These are phyloP conservation scores for Tetrapisispora phaffii DNA, from an alignment of 805 yeast species.

Conservation along the genomic window DNA sequence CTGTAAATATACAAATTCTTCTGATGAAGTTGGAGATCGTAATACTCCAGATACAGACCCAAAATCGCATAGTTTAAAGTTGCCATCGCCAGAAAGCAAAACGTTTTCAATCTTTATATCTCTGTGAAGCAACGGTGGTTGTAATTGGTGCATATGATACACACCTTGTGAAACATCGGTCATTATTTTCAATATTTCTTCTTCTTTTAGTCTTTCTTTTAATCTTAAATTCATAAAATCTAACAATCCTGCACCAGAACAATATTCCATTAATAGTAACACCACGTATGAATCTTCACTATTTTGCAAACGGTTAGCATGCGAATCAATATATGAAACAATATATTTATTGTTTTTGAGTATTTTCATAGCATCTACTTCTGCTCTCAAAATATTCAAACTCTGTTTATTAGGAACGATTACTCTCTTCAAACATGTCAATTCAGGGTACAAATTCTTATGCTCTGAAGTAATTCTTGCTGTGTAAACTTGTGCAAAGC, in stretches of 20 bases:
- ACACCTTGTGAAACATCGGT: constrained; percentile 63
- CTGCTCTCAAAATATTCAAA: constrained; percentile 76
- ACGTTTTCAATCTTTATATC: constrained; percentile 81
- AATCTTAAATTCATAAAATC: constrained; percentile 72
- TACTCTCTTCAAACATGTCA: constrained; percentile 89
- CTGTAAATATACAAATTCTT: constrained; percentile 49
- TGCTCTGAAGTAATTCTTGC: constrained; percentile 50
- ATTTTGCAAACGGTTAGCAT: constrained; percentile 65
- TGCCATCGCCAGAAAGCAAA: constrained; percentile 46
- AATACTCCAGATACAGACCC: constrained; percentile 66
- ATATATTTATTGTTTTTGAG: constrained; percentile 67
- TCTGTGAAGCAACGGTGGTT: constrained; percentile 65
- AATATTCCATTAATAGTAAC: constrained; percentile 69
- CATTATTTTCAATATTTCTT: constrained; percentile 59
- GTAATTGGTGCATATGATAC: constrained; percentile 64
- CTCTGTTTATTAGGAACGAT: constrained; percentile 85
- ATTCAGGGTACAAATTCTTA: constrained; percentile 28
- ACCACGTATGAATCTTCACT: constrained; percentile 59
- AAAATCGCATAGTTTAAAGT: constrained; percentile 69
- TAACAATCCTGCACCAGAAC: constrained; percentile 64
- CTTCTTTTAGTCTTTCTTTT: constrained; percentile 54
- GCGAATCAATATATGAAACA: constrained; percentile 89
- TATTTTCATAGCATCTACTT: constrained; percentile 94
- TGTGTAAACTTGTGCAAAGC: constrained; percentile 90
- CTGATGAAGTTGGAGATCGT: constrained; percentile 51